phyloP scores from a whole-genome alignment of 257 asterid species.

The Echium plantagineum region DNA sequence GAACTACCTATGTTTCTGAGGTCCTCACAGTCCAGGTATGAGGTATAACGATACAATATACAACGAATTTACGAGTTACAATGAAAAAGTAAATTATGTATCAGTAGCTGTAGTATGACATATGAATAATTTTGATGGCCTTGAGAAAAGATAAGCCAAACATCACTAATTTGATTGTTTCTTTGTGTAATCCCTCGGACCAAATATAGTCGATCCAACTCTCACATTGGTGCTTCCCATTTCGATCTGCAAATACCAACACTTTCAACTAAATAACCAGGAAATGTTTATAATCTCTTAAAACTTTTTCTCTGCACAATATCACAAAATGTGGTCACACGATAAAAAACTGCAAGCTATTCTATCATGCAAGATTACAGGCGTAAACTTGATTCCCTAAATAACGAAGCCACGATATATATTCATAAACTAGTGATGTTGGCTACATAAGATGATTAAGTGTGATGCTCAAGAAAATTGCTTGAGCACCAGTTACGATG shows the following conservation, averaged over 20 bases:
- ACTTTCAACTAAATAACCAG: conserved; percentile 6
- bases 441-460: neutral
- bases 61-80: neutral
- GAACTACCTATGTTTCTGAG: no score
- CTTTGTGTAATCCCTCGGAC: conserved; percentile 73
- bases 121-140: neutral
- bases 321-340: neutral
- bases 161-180: conserved; percentile 18
- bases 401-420: neutral
- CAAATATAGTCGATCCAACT: conserved; percentile 84
- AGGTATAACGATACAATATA: no score
- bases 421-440: no score
- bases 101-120: neutral
- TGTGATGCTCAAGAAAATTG: neutral
- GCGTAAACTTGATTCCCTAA: neutral
- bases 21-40: no score
- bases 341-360: no score
- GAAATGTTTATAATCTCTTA: neutral
- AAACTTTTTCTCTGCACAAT: neutral
- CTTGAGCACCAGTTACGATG: neutral
- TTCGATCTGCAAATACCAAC: conserved; percentile 48
- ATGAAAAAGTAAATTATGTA: neutral
- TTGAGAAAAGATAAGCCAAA: neutral
- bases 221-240: conserved; percentile 87
- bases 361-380: neutral